Evolutionary conservation across 257 asterid species (phyloP), one percentile per base, ranked within the genome.

Genomic region (Solanum sitiens): DNA sequence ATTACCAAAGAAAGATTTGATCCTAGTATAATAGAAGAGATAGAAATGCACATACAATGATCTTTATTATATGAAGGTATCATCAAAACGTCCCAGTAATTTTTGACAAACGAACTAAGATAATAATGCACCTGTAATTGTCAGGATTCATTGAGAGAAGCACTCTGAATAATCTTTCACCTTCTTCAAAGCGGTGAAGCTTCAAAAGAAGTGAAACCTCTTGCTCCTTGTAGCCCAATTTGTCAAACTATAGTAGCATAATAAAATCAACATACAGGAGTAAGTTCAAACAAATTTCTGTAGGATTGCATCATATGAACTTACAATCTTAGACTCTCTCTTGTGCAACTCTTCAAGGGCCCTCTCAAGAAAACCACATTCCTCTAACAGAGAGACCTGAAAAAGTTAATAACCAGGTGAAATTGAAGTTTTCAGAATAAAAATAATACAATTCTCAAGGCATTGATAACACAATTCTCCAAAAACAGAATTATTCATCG

Each of bases 111-210:
- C 30, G 4, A 82, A 82, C 68, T 50, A 40, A 10, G 20, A 82
- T 82, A 82, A 82, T 20, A 82, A 42, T 82, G 85, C 89, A 96
- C 99, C 98, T 91, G 91, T 96, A 97, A 91, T 97, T 96, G 92
- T 97, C 99, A 63, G 99, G 98, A 92, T 97, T 97, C 98, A 94
- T 92, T 2, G 96, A 92, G 82, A 96, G 99, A 40, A 97, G 92
- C 90, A 89, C 90, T 93, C 87, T 93, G 92, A 95, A 96, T 82
- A 94, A 89, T 85, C 92, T 94, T 92, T 92, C 98, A 86, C 96
- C 98, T 92, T 97, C 99, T 70, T 94, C 98, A 74, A 93, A 86
- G 85, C 86, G 92, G 87, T 93, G 93, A 89, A 97, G 98, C 94
- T 96, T 96, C 91, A 91, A 95, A 85, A 95, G 96, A 88, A 97